Base-by-base conservation (phyloP, 106 monocot genomes). In the Vanilla planifolia region DNA sequence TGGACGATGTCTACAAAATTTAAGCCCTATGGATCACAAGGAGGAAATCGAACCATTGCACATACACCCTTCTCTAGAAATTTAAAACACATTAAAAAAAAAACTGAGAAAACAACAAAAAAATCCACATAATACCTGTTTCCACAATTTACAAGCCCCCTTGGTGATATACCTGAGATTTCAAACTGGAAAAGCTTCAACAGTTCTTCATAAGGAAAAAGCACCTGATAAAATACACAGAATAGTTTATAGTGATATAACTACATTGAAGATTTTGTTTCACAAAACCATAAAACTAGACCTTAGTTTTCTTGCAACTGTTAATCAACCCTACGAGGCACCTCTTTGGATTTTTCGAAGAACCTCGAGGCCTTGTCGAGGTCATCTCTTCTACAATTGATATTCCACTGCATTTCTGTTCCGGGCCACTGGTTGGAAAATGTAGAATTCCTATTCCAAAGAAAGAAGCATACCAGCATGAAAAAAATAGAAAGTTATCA, bases 111-210 rank as follows among this genome's bases (percentile, higher is more conserved):
- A 53, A 32, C 30, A 53, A 15, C 28, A 53, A 13, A 53, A 0
- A 30, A n/a, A 30, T 15, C 7, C n/a, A n/a, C n/a, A n/a, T n/a
- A n/a, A n/a, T 72, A 96, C 96, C 96, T 91, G 71, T 91, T 91
- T 48, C 96, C 96, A 79, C 90, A 96, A 66, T 96, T 96, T 30
- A 87, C 37, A 67, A 96, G 90, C 52, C 96, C 96, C 62, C 96
- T 80, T 40, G 91, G 95, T 43, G 78, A 78, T 44, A 91, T 51
- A 26, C 81, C 81, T 43, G 56, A 65, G 3, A 73, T 56, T 67
- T 91, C 87, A 55, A 85, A 87, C 34, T 96, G 84, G 46, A 91
- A 96, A 69, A 87, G 65, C 66, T 96, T 87, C 33, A 96, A 78
- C 48, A 96, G 72, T 46, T 96, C 91, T 55, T 70, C 70, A 50